Percentiles rank a stretch among this genome's conserved stretches.
Conservation (phyloP, 139 green algal genomes). For the Chlamydomonas sp. region DNA sequence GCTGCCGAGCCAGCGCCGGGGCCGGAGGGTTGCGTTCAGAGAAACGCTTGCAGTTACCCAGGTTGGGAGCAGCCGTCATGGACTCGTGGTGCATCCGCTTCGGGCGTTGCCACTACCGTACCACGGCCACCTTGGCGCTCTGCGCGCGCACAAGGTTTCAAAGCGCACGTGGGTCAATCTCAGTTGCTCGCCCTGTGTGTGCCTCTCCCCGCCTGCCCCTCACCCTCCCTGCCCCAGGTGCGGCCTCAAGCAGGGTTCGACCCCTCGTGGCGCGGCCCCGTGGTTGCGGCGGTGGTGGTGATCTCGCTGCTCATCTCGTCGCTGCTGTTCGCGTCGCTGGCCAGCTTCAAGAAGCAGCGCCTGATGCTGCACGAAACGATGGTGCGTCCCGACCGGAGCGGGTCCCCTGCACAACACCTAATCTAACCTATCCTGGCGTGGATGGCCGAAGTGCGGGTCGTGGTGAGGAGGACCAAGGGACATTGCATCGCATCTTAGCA, state of each 20-base stretch:
- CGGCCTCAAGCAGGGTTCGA: not conserved
- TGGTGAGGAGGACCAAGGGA: too few relatives aligned
- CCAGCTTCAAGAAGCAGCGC: constrained; percentile 43
- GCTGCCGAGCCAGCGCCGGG: not conserved
- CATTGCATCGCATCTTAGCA: too few relatives aligned
- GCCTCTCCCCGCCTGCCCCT: too few relatives aligned
- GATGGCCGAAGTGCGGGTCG: too few relatives aligned
- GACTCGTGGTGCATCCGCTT: not conserved
- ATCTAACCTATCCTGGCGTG: too few relatives aligned
- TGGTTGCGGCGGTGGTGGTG: constrained; percentile 51
- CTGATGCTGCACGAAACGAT: constrained; percentile 52
- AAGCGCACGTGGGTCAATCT: not conserved
- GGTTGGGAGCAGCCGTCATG: not conserved
- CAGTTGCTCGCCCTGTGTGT: not conserved
- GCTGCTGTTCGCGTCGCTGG: constrained; percentile 47
- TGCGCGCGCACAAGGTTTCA: not conserved
- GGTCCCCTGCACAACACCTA: too few relatives aligned
- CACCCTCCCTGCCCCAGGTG: not conserved
- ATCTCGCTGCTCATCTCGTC: constrained; percentile 40
- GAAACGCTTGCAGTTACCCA: not conserved
- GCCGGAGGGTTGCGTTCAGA: not conserved
- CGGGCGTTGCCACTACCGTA: not conserved
- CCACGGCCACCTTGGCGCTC: not conserved
- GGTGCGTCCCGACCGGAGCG: constrained; percentile 32
- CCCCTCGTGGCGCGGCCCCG: constrained; percentile 12